Evolutionary conservation across 2,329 filamentous ascomycete species (phyloP).

Genomic region (Diaporthe ampelina): DNA sequence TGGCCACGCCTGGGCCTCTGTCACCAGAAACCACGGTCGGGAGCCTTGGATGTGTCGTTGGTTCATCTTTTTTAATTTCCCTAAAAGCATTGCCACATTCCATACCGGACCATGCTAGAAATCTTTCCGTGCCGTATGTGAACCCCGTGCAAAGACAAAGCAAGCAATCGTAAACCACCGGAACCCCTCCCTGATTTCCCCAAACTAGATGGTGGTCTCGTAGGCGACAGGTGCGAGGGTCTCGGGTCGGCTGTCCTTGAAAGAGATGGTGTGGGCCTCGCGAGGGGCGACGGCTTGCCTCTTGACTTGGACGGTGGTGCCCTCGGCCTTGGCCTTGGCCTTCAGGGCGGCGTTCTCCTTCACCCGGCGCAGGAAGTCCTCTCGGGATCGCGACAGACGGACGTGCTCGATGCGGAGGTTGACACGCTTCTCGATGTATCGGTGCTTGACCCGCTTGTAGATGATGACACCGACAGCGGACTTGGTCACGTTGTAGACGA

Average conservation of each 20-base stretch:
- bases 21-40: conserved; percentile 34
- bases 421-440: conserved; percentile 99
- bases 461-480: conserved; percentile 97
- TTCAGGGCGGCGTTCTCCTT: conserved; percentile 96
- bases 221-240: conserved; percentile 93
- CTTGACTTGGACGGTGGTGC: conserved; percentile 92
- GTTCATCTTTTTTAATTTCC: conserved; percentile 49
- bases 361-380: conserved; percentile 96
- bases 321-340: conserved; percentile 92
- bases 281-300: conserved; percentile 86
- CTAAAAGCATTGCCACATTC: conserved; percentile 51
- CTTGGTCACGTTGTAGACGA: conserved; percentile 99
- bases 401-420: conserved; percentile 99
- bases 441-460: conserved; percentile 99
- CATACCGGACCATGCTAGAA: conserved; percentile 51
- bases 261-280: conserved; percentile 82
- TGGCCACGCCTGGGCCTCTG: conserved; percentile 37
- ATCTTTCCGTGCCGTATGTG: conserved; percentile 52
- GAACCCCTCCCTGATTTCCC: conserved; percentile 43
- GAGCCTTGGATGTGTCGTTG: conserved; percentile 45
- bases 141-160: conserved; percentile 53
- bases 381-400: conserved; percentile 91
- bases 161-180: conserved; percentile 47
- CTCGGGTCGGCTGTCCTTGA: conserved; percentile 88
- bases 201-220: conserved; percentile 94